Conservation (phyloP, 805 yeast genomes). For the Saccharomyces eubayanus region DNA sequence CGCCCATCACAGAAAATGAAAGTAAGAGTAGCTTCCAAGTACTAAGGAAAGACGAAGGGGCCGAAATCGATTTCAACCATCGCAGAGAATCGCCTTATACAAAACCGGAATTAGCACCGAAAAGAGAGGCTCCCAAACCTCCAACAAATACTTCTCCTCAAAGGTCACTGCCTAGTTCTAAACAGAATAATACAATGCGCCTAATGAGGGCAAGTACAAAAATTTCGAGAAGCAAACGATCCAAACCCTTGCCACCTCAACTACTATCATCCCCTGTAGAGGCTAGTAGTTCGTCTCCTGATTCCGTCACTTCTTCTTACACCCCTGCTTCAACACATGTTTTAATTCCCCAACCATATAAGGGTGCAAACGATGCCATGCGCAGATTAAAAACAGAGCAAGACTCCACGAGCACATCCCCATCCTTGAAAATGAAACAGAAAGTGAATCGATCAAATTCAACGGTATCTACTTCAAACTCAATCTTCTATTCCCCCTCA, state of each 20-base stretch:
- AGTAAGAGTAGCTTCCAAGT: slow-evolving; percentile 50
- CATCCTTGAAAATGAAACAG: slow-evolving; percentile 11
- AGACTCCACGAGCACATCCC: slow-evolving; percentile 5
- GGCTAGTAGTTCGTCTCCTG: slow-evolving; percentile 11
- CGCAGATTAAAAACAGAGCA: slow-evolving; percentile 8
- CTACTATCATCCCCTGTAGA: slow-evolving; percentile 4
- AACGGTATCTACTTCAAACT: slow-evolving; percentile 5
- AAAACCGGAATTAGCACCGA: slow-evolving; percentile 52
- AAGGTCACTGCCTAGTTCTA: slow-evolving; percentile 10
- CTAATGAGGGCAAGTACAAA: slow-evolving; percentile 14
- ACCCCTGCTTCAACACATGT: slow-evolving; percentile 39
- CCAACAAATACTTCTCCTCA: slow-evolving; percentile 34
- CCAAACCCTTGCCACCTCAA: slow-evolving; percentile 17
- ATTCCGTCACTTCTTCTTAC: slow-evolving; percentile 30
- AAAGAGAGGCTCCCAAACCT: slow-evolving; percentile 65
- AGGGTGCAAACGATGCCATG: slow-evolving; percentile 20
- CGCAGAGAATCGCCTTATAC: slow-evolving; percentile 68
- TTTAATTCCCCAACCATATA: slow-evolving; percentile 37
- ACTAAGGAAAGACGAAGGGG: slow-evolving; percentile 50
- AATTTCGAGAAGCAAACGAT: slow-evolving; percentile 5
- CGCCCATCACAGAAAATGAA: slow-evolving; percentile 6
- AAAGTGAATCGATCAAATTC: slow-evolving; percentile 18
- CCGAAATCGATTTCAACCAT: slow-evolving; percentile 76
- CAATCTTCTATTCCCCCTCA: slow-evolving; percentile 21
- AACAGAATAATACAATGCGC: slow-evolving; percentile 9